phyloP scores from a whole-genome alignment of 2,329 filamentous ascomycete genomes.

The Knufia petricola region DNA sequence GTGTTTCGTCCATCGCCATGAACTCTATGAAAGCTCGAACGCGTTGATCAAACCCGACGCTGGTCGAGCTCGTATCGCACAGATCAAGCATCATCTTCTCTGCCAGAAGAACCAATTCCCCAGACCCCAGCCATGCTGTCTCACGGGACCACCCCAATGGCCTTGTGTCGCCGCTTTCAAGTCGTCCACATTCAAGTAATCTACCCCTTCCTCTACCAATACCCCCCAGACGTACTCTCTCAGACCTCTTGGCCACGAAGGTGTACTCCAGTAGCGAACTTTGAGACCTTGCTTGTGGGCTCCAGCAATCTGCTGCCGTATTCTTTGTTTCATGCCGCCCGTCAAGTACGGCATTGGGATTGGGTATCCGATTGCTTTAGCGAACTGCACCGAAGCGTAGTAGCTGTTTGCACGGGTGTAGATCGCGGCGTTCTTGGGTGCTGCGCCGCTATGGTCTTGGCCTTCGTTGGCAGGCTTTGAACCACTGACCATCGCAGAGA shows the following conservation, averaged over 20 bases:
- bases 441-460: conserved; percentile 36
- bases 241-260: conserved; percentile 44
- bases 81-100: not conserved
- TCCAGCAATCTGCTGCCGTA: conserved; percentile 43
- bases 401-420: conserved; percentile 45
- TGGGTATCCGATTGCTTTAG: conserved; percentile 33
- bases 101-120: not conserved
- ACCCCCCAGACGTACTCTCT: conserved; percentile 47
- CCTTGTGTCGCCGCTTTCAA: conserved; percentile 37
- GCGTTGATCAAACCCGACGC: not conserved
- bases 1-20: not conserved
- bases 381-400: conserved; percentile 48
- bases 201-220: conserved; percentile 44
- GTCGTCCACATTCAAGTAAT: conserved; percentile 50
- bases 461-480: conserved; percentile 25
- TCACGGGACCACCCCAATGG: conserved; percentile 34
- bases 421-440: conserved; percentile 16
- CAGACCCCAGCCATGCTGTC: conserved; percentile 11
- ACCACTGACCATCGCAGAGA: not conserved
- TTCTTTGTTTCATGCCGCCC: conserved; percentile 33
- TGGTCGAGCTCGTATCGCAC: not conserved
- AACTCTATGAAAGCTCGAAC: not conserved
- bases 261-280: conserved; percentile 50
- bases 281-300: conserved; percentile 45
- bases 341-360: conserved; percentile 23